Evolutionary conservation across 371 early-diverging fungal species (phyloP).

Genomic region (Syncephalastrum sp.): DNA sequence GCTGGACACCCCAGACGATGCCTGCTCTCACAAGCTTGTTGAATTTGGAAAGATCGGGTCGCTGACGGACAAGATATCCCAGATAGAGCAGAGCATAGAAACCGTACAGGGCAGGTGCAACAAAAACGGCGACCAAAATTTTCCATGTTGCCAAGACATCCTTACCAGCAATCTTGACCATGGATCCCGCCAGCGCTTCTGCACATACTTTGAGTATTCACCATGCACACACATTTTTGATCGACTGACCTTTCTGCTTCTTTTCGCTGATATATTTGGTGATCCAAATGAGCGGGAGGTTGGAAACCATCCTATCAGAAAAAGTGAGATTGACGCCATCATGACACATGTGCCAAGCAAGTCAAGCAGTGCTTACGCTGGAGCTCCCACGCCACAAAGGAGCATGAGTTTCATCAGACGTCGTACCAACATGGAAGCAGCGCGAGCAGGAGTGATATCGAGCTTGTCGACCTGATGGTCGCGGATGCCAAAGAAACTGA

Average conservation of each 20-base stretch:
- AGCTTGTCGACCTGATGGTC: constrained; percentile 94
- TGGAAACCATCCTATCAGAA: constrained; percentile 58
- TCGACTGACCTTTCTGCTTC: constrained; percentile 66
- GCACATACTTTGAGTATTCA: not conserved
- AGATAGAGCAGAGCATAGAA: constrained; percentile 61
- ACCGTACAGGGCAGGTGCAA: constrained; percentile 76
- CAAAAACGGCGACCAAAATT: constrained; percentile 75
- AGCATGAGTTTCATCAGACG: constrained; percentile 66
- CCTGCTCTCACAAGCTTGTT: constrained; percentile 34
- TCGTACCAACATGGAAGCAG: constrained; percentile 61
- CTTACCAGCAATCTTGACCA: constrained; percentile 89
- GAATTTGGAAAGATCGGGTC: constrained; percentile 22
- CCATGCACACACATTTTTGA: not conserved
- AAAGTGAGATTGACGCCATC: not conserved
- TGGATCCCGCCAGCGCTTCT: constrained; percentile 88
- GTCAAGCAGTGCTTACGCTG: constrained; percentile 62
- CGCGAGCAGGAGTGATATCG: constrained; percentile 65
- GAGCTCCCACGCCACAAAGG: constrained; percentile 75
- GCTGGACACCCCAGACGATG: constrained; percentile 55
- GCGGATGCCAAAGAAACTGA: constrained; percentile 86
- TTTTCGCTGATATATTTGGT: constrained; percentile 68
- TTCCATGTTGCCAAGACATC: constrained; percentile 98
- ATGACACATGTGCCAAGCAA: not conserved
- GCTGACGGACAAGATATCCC: constrained; percentile 39
- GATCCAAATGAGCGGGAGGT: constrained; percentile 75